These are phyloP conservation scores for Sclerotiophoma versabilis DNA, from an alignment of 2,329 filamentous ascomycete species.

Conservation along the genomic window DNA sequence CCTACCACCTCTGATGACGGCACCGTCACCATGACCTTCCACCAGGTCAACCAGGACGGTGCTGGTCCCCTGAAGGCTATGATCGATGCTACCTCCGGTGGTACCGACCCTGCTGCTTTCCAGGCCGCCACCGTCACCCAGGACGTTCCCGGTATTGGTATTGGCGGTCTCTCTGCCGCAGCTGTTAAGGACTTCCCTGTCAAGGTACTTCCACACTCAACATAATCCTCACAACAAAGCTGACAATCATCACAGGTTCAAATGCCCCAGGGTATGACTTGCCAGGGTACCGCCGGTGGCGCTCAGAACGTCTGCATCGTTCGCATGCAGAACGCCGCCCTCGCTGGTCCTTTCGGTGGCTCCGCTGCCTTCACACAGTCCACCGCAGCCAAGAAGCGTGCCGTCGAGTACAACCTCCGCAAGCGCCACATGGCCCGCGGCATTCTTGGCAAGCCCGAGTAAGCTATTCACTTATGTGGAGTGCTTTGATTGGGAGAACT, in stretches of 20 bases:
- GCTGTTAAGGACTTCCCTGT: conserved; percentile 70
- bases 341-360: conserved; percentile 71
- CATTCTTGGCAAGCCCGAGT: conserved; percentile 44
- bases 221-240: background rate
- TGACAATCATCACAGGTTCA: conserved; percentile 53
- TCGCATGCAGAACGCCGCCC: conserved; percentile 67
- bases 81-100: conserved; percentile 69
- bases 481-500: background rate
- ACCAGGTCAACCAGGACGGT: conserved; percentile 75
- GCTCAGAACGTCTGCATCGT: conserved; percentile 70
- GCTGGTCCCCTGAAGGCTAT: conserved; percentile 68
- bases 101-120: conserved; percentile 67
- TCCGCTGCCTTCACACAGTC: conserved; percentile 71
- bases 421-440: conserved; percentile 48
- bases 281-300: conserved; percentile 65
- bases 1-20: conserved; percentile 69
- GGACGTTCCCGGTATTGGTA: conserved; percentile 66
- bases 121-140: conserved; percentile 64
- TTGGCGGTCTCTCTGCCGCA: conserved; percentile 65
- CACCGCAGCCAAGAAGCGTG: conserved; percentile 65
- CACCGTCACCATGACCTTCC: conserved; percentile 68
- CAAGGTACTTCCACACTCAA: conserved; percentile 41
- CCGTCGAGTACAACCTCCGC: conserved; percentile 61
- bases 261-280: conserved; percentile 73
- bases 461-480: conserved; percentile 10